Percentiles rank a stretch among this genome's conserved stretches.
Evolutionary conservation across 345 rosid genomes (phyloP).

Genomic region (Mallotus nudiflorus): DNA sequence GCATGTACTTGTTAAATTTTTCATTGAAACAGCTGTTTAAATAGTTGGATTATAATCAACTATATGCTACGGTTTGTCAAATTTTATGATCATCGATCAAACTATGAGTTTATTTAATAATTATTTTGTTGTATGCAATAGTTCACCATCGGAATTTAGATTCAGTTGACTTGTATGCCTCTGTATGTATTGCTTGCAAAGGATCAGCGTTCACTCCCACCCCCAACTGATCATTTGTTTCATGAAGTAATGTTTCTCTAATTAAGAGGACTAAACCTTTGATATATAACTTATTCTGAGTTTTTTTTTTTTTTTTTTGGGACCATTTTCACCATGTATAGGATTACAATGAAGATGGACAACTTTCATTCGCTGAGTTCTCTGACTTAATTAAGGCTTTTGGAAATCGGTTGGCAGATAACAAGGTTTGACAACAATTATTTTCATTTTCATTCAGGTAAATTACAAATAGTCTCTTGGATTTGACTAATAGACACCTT

Average conservation of each 20-base stretch:
- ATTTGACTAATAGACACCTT: no score
- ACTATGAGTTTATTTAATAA: background rate
- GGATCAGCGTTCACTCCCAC: background rate
- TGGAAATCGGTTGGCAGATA: slow-evolving; percentile 74
- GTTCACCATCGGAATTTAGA: background rate
- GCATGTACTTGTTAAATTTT: background rate
- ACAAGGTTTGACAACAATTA: slow-evolving; percentile 55
- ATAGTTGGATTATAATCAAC: background rate
- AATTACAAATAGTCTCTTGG: no score
- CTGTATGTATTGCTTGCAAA: background rate
- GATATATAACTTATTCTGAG: background rate
- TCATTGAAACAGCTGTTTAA: background rate
- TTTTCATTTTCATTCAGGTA: background rate
- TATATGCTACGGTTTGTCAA: background rate
- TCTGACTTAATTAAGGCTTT: slow-evolving; percentile 73
- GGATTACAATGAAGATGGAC: slow-evolving; percentile 89
- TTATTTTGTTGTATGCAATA: background rate
- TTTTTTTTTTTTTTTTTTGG: background rate
- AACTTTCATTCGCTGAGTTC: slow-evolving; percentile 78
- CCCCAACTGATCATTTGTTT: background rate
- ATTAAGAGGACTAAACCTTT: background rate
- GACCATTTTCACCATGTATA: slow-evolving; percentile 22
- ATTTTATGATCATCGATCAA: background rate
- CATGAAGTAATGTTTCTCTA: background rate
- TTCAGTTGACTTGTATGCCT: background rate